phyloP scores from a whole-genome alignment of 257 asterid species.

The Nicotiana paniculata region DNA sequence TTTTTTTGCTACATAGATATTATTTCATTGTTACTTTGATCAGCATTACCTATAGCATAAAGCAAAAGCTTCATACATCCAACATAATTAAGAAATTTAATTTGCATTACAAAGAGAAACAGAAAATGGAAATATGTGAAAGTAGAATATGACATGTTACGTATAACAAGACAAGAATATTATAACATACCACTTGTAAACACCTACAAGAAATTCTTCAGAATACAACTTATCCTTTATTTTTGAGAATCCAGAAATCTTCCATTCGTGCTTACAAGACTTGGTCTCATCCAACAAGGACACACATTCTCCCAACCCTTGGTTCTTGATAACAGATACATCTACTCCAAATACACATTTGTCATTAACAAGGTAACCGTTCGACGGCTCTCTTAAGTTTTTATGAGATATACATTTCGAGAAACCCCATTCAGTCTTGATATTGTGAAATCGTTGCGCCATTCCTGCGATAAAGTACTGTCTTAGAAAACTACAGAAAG shows the following conservation, averaged over 20 bases:
- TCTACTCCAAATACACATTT: neutral
- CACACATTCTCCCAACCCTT: neutral
- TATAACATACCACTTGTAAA: neutral
- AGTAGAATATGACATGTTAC: too few relatives aligned
- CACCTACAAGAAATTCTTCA: neutral
- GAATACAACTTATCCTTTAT: neutral
- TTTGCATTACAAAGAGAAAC: neutral
- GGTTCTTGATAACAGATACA: neutral
- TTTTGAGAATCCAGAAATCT: neutral
- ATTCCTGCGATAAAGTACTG: neutral
- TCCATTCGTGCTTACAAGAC: neutral
- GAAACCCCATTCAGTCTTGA: neutral
- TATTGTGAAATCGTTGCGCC: neutral
- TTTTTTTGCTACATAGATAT: too few relatives aligned
- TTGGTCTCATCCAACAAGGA: neutral
- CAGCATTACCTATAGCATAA: neutral
- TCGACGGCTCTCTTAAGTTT: neutral
- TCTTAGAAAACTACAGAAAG: neutral
- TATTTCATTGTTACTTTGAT: too few relatives aligned
- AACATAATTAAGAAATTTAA: too few relatives aligned
- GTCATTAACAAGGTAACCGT: neutral
- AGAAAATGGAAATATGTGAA: neutral
- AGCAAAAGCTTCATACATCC: neutral
- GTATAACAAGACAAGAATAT: neutral
- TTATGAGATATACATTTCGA: neutral